Conservation (phyloP, 23 red algal species). For the Gracilaria domingensis region DNA sequence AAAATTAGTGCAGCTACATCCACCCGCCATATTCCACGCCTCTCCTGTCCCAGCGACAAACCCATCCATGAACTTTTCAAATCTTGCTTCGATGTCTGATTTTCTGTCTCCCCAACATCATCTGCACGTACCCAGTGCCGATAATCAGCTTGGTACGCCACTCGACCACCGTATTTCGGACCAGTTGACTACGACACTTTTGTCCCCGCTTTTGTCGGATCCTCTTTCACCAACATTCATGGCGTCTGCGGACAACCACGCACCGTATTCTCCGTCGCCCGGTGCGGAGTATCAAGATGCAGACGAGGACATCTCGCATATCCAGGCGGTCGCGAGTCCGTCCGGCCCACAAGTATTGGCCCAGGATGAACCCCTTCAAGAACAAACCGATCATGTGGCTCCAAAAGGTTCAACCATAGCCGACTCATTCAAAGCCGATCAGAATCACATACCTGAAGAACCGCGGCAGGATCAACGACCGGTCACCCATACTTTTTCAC, state of each 20-base stretch:
- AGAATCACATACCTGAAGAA: not conserved
- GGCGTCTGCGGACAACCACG: conserved; percentile 12
- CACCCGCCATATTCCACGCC: not conserved
- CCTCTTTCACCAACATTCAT: conserved; percentile 16
- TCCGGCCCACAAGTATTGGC: not conserved
- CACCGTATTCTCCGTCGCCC: not conserved
- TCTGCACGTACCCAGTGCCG: not conserved
- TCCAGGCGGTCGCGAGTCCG: not conserved
- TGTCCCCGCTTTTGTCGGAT: not conserved
- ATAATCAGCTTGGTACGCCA: not conserved
- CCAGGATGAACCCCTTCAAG: not conserved
- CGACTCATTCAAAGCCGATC: not conserved
- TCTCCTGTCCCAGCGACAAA: not conserved
- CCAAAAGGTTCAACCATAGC: not conserved
- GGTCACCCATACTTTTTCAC: not conserved
- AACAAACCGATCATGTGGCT: not conserved
- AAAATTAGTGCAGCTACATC: not conserved
- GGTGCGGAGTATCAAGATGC: not conserved
- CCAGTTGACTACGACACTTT: not conserved
- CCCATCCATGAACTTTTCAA: conserved; percentile 1
- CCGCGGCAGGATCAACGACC: not conserved
- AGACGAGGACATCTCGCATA: not conserved
- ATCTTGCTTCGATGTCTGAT: not conserved
- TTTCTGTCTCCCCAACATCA: not conserved
- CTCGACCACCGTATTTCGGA: not conserved